Percentiles rank a stretch among this genome's conserved stretches.
These are phyloP conservation scores for Stagonosporopsis chrysanthemi DNA, from an alignment of 2,329 filamentous ascomycete genomes.

Conservation along the genomic window DNA sequence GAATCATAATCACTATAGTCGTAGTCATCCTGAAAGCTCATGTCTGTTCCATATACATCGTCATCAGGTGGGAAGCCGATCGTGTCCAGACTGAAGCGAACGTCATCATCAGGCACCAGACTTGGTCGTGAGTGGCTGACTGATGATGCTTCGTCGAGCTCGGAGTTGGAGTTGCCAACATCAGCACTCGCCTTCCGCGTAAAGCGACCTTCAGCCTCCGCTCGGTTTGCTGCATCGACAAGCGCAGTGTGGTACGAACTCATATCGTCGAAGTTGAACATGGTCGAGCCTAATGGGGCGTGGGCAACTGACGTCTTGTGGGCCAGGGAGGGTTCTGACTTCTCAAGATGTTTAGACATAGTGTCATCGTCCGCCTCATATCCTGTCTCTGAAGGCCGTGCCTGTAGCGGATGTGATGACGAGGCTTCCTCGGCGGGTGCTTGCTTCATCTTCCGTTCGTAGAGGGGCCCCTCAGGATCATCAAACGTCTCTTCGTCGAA, in stretches of 20 bases:
- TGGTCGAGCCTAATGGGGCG: constrained; percentile 44
- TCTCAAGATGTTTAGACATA: constrained; percentile 34
- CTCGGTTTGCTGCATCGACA: constrained; percentile 79
- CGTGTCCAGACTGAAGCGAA: constrained; percentile 57
- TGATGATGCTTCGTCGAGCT: constrained; percentile 45
- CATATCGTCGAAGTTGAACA: constrained; percentile 57
- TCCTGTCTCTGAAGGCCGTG: constrained; percentile 32
- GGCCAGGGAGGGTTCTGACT: constrained; percentile 59
- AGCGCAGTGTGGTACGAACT: constrained; percentile 84
- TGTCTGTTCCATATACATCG: constrained; percentile 44
- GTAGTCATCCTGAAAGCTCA: constrained; percentile 52
- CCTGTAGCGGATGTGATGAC: constrained; percentile 26
- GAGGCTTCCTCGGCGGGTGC: constrained; percentile 28
- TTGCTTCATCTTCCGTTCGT: constrained; percentile 58
- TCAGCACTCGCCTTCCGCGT: constrained; percentile 64
- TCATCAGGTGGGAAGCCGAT: constrained; percentile 48
- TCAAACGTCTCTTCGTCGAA: constrained; percentile 81
- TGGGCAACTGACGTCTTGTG: constrained; percentile 54
- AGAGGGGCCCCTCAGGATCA: constrained; percentile 53
- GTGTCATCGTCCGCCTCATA: constrained; percentile 47
- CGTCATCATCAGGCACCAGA: constrained; percentile 60
- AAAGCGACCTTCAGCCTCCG: constrained; percentile 79
- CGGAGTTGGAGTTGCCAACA: constrained; percentile 32
- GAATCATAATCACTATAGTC: constrained; percentile 66
- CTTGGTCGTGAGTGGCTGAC: constrained; percentile 51